phyloP scores from a whole-genome alignment of 805 yeast genomes.

The Yueomyces sp. region DNA sequence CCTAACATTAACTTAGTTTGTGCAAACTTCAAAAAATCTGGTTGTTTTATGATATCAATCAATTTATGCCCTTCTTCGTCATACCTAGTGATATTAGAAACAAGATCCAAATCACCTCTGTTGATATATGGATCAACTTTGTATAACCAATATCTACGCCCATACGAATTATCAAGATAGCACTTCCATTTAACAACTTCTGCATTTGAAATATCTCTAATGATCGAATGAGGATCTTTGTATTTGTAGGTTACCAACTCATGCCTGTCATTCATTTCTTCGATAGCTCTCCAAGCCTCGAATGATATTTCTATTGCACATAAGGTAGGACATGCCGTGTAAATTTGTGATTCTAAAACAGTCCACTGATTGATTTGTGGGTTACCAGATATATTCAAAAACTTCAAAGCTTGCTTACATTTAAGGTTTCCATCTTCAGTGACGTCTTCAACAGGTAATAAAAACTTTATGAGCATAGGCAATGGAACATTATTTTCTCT shows the following conservation, averaged over 20 bases:
- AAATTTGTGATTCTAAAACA: constrained; percentile 33
- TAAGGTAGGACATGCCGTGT: constrained; percentile 35
- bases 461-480: constrained; percentile 22
- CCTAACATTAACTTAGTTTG: constrained; percentile 29
- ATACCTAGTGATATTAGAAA: constrained; percentile 35
- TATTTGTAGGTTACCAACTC: constrained; percentile 14
- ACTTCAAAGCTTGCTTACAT: constrained; percentile 29
- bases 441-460: constrained; percentile 11
- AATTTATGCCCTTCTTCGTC: constrained; percentile 57
- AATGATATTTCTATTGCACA: constrained; percentile 56
- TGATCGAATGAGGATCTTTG: constrained; percentile 8
- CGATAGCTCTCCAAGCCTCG: constrained; percentile 28
- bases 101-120: constrained; percentile 21
- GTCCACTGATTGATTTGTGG: constrained; percentile 48
- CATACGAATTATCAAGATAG: constrained; percentile 30
- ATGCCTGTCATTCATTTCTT: constrained; percentile 15
- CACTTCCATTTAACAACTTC: constrained; percentile 21
- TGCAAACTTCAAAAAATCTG: constrained; percentile 27
- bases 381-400: constrained; percentile 56
- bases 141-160: constrained; percentile 75
- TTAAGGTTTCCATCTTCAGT: not conserved
- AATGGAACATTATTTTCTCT: constrained; percentile 25
- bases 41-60: constrained; percentile 26
- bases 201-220: constrained; percentile 12
- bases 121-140: constrained; percentile 27